phyloP scores from a whole-genome alignment of 192 early-diverging fungal species.

The Chytriomyces confervae region DNA sequence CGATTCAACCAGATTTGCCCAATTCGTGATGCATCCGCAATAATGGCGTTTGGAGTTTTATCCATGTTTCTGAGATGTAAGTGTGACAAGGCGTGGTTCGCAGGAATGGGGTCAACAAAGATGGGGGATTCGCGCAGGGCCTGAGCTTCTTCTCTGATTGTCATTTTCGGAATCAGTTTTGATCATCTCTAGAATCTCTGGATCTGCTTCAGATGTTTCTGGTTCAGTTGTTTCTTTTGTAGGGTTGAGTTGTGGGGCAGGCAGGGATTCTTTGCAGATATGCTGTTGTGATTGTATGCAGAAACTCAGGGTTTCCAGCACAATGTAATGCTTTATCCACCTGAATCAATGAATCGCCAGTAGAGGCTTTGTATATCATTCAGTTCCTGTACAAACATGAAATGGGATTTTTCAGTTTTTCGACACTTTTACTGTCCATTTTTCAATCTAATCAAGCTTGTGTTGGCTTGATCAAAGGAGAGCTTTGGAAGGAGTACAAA shows the following conservation, averaged over 20 bases:
- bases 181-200: neutral
- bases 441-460: no score
- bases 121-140: neutral
- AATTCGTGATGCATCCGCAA: conserved; percentile 10
- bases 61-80: neutral
- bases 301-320: conserved; percentile 19
- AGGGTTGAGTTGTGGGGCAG: neutral
- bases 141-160: neutral
- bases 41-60: neutral
- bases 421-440: no score
- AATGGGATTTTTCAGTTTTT: no score
- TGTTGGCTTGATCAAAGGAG: no score
- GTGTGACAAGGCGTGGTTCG: conserved; percentile 6
- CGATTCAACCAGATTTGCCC: conserved; percentile 1
- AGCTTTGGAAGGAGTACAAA: no score
- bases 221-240: neutral
- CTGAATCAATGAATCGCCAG: conserved; percentile 10
- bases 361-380: conserved; percentile 1
- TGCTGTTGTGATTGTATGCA: neutral
- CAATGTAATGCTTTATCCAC: neutral
- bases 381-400: conserved; percentile 4
- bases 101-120: neutral
- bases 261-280: neutral
- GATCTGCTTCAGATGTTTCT: neutral
- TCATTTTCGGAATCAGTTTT: neutral